A percentile compares a stretch with the other conserved stretches of the same genome.
phyloP scores from a whole-genome alignment of 2,329 filamentous ascomycete species.

The Cryphonectria naterciae region DNA sequence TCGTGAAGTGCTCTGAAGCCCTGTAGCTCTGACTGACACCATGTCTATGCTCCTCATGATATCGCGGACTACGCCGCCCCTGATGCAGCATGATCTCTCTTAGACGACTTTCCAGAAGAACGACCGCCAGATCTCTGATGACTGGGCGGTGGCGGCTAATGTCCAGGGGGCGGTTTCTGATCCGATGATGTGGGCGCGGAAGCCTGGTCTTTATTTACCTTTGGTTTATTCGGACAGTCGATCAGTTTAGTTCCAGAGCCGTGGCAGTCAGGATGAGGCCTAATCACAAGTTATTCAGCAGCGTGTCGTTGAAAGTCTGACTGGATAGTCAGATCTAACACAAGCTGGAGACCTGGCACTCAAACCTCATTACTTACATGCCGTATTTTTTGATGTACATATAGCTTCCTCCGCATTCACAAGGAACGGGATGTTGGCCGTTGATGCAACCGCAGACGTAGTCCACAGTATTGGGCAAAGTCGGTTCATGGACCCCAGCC shows the following conservation, averaged over 20 bases:
- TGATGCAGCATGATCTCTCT: background rate
- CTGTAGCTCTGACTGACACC: background rate
- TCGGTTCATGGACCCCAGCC: slow-evolving; percentile 14
- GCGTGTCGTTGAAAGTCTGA: background rate
- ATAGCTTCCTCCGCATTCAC: slow-evolving; percentile 16
- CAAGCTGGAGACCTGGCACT: no score
- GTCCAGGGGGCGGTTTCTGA: background rate
- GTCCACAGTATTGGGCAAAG: slow-evolving; percentile 23
- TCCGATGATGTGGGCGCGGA: background rate
- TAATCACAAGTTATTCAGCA: background rate
- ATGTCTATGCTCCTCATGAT: background rate
- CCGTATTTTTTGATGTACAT: slow-evolving; percentile 14
- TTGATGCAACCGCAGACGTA: slow-evolving; percentile 32
- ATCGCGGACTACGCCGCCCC: background rate
- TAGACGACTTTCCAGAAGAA: background rate
- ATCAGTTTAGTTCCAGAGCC: background rate
- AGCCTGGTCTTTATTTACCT: background rate
- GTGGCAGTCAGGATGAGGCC: background rate
- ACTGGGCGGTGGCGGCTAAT: background rate
- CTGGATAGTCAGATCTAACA: background rate
- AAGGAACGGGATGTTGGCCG: slow-evolving; percentile 25
- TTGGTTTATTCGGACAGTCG: slow-evolving; percentile 1
- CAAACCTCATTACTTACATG: slow-evolving; percentile 10
- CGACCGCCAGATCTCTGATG: background rate
- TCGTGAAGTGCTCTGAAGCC: background rate